Conservation (phyloP, 331 rosid genomes). For the Malus hybrid region DNA sequence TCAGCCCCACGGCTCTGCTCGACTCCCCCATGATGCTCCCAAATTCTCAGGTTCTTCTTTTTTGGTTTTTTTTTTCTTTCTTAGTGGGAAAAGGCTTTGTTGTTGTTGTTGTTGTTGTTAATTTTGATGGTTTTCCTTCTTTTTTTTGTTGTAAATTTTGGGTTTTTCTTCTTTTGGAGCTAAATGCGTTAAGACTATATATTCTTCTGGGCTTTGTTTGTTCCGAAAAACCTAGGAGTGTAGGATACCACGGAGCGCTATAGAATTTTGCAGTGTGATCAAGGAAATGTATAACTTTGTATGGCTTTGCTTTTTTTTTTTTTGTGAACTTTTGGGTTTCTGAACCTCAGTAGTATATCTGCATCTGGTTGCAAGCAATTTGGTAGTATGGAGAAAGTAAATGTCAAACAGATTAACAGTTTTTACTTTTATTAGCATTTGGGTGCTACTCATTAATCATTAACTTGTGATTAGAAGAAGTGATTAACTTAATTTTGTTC, state of each 20-base stretch:
- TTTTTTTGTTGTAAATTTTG: not conserved
- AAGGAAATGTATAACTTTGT: not conserved
- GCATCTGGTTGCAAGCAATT: not conserved
- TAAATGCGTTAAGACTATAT: not conserved
- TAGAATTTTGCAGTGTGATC: not conserved
- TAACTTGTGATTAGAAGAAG: not conserved
- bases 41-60: slow-evolving; percentile 44
- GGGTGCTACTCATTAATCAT: not conserved
- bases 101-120: too few relatives aligned
- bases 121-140: too few relatives aligned
- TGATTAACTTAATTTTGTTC: not conserved
- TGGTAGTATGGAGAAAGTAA: not conserved
- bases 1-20: slow-evolving; percentile 69
- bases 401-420: not conserved
- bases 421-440: not conserved
- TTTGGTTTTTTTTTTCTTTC: not conserved
- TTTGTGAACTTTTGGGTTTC: not conserved
- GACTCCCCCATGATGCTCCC: slow-evolving; percentile 73
- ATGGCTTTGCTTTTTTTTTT: too few relatives aligned
- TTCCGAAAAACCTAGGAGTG: too few relatives aligned
- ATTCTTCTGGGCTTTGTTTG: not conserved
- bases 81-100: too few relatives aligned
- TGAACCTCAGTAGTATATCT: too few relatives aligned
- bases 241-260: too few relatives aligned
- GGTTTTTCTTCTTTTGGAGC: not conserved